Conservation (phyloP, 1,139 yeast species). For the Geotrichum restrictum region DNA sequence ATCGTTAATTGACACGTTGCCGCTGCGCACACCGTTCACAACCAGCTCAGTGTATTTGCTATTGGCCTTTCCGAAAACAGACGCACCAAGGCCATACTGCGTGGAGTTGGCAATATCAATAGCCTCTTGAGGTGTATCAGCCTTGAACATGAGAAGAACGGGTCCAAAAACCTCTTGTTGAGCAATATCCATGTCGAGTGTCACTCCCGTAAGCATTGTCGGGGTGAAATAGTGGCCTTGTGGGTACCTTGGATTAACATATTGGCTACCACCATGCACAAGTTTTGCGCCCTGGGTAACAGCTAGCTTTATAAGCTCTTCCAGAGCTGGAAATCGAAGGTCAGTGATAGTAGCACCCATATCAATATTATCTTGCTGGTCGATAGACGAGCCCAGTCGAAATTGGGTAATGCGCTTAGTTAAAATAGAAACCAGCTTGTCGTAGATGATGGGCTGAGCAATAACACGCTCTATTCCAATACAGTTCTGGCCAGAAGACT, state of each 20-base stretch:
- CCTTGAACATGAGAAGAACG: constrained; percentile 71
- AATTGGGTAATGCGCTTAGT: constrained; percentile 55
- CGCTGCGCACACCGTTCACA: constrained; percentile 63
- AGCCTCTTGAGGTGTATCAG: constrained; percentile 62
- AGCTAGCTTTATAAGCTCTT: constrained; percentile 65
- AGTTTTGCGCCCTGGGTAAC: constrained; percentile 76
- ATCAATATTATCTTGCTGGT: constrained; percentile 76
- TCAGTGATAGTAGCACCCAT: constrained; percentile 94
- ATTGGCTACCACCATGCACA: constrained; percentile 73
- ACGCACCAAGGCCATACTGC: constrained; percentile 84
- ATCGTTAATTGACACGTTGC: constrained; percentile 94
- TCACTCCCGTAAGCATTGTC: constrained; percentile 77
- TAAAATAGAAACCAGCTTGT: constrained; percentile 54
- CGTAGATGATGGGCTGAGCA: constrained; percentile 65
- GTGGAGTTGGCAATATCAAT: constrained; percentile 80
- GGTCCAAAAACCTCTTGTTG: constrained; percentile 94
- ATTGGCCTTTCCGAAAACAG: constrained; percentile 65
- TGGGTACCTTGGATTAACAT: constrained; percentile 84
- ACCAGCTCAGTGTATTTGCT: constrained; percentile 55
- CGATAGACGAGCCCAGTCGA: constrained; percentile 85
- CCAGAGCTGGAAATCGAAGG: constrained; percentile 63
- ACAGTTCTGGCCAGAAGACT: constrained; percentile 95
- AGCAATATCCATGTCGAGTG: constrained; percentile 72
- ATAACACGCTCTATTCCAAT: constrained; percentile 94
- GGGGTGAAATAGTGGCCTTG: constrained; percentile 93